Percentiles rank a stretch among this genome's conserved stretches.
Evolutionary conservation across 306 rosid genomes (phyloP).

Genomic region (Luffa aegyptiaca): DNA sequence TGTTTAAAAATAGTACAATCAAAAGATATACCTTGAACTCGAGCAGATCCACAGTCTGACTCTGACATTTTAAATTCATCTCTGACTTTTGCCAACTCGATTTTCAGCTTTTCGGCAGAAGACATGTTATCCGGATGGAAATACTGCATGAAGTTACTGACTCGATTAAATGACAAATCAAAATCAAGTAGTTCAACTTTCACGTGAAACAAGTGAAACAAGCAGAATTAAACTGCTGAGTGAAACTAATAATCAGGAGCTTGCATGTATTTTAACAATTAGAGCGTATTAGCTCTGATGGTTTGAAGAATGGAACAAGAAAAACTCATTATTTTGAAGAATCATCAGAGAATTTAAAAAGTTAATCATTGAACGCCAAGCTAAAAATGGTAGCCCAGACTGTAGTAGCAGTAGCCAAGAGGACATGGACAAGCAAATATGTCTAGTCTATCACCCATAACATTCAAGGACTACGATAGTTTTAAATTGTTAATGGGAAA

Average conservation of each 20-base stretch:
- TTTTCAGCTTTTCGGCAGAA: slow-evolving; percentile 68
- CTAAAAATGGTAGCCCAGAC: not conserved
- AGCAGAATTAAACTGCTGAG: not conserved
- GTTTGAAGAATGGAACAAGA: not conserved
- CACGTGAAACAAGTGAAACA: not conserved
- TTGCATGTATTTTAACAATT: not conserved
- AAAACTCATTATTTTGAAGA: no score
- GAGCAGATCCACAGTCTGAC: slow-evolving; percentile 87
- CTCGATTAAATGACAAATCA: not conserved
- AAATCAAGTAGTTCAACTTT: not conserved
- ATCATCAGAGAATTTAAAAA: not conserved
- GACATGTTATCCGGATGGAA: slow-evolving; percentile 93
- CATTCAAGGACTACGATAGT: not conserved
- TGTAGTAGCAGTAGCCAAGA: not conserved
- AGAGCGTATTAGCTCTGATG: not conserved
- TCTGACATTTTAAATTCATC: slow-evolving; percentile 90
- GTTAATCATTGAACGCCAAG: not conserved
- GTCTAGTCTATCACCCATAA: not conserved
- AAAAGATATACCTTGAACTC: slow-evolving; percentile 68
- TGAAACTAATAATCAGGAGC: not conserved
- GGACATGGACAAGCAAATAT: not conserved
- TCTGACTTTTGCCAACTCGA: slow-evolving; percentile 66
- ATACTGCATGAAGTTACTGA: slow-evolving; percentile 37
- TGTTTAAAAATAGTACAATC: not conserved
- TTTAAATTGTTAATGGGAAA: not conserved